These are phyloP conservation scores for Chaetomium fimeti DNA, from an alignment of 495 filamentous ascomycete genomes.

Conservation along the genomic window DNA sequence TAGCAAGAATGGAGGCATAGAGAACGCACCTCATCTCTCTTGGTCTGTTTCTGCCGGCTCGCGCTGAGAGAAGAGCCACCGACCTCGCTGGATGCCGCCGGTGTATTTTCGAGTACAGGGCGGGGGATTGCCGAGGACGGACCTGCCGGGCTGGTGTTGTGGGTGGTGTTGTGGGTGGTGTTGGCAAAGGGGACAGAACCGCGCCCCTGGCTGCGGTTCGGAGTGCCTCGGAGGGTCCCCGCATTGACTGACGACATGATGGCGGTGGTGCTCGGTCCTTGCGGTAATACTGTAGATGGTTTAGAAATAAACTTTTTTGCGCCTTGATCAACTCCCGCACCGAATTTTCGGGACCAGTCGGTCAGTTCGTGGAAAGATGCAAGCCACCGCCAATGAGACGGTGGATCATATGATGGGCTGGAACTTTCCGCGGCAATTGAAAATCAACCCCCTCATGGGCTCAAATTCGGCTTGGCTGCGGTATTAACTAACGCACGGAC, in stretches of 20 bases:
- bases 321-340: background rate
- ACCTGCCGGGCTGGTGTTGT: slow-evolving; percentile 51
- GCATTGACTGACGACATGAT: slow-evolving; percentile 37
- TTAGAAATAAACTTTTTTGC: background rate
- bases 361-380: slow-evolving; percentile 1
- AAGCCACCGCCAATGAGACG: slow-evolving; percentile 17
- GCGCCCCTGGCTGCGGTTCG: slow-evolving; percentile 58
- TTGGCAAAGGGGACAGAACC: slow-evolving; percentile 67
- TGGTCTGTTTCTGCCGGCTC: slow-evolving; percentile 89
- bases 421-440: slow-evolving; percentile 17
- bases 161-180: no score
- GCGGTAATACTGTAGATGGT: background rate
- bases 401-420: slow-evolving; percentile 19
- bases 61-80: slow-evolving; percentile 76
- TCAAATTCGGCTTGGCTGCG: slow-evolving; percentile 4
- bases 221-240: slow-evolving; percentile 59
- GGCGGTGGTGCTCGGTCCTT: background rate
- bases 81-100: slow-evolving; percentile 57
- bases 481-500: slow-evolving; percentile 18
- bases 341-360: background rate
- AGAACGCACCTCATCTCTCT: slow-evolving; percentile 89
- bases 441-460: slow-evolving; percentile 20
- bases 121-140: slow-evolving; percentile 71
- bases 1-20: background rate
- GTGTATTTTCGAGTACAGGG: slow-evolving; percentile 67